phyloP scores from a whole-genome alignment of 768 basidiomycete species.

The Mycena epipterygia region DNA sequence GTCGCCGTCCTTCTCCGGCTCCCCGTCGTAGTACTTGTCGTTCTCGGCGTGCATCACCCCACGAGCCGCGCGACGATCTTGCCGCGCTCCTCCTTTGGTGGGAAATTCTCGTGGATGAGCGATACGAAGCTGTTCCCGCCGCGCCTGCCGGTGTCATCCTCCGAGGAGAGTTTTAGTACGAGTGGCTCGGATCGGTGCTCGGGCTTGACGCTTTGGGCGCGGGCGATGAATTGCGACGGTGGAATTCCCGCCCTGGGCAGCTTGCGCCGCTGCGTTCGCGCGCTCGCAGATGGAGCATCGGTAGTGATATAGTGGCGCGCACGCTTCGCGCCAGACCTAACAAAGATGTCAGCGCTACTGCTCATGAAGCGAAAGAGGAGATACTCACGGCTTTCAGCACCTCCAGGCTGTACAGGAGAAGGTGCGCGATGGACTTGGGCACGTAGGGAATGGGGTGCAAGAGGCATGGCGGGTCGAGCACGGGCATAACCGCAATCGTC shows the following conservation, averaged over 20 bases:
- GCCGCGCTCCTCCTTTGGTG: not conserved
- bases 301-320: slow-evolving; percentile 18
- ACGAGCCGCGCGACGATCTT: slow-evolving; percentile 19
- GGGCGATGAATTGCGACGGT: too few relatives aligned
- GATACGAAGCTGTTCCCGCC: slow-evolving; percentile 28
- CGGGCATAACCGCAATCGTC: slow-evolving; percentile 63
- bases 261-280: slow-evolving; percentile 11
- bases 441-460: slow-evolving; percentile 79
- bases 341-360: too few relatives aligned
- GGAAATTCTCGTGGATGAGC: slow-evolving; percentile 2
- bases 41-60: too few relatives aligned
- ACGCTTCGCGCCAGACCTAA: slow-evolving; percentile 22
- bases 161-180: slow-evolving; percentile 22
- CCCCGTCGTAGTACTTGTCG: slow-evolving; percentile 48
- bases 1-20: slow-evolving; percentile 51
- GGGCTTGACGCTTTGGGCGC: too few relatives aligned
- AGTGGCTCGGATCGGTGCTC: not conserved
- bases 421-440: slow-evolving; percentile 67
- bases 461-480: slow-evolving; percentile 71
- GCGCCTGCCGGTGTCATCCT: slow-evolving; percentile 16
- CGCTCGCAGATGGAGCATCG: slow-evolving; percentile 20
- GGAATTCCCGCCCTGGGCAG: not conserved
- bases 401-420: slow-evolving; percentile 71
- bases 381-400: slow-evolving; percentile 65
- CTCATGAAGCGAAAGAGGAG: too few relatives aligned